Evolutionary conservation across 1,284 basidiomycete genomes (phyloP), one percentile per base, ranked within the genome.

Genomic region (Phlebopus sp.): DNA sequence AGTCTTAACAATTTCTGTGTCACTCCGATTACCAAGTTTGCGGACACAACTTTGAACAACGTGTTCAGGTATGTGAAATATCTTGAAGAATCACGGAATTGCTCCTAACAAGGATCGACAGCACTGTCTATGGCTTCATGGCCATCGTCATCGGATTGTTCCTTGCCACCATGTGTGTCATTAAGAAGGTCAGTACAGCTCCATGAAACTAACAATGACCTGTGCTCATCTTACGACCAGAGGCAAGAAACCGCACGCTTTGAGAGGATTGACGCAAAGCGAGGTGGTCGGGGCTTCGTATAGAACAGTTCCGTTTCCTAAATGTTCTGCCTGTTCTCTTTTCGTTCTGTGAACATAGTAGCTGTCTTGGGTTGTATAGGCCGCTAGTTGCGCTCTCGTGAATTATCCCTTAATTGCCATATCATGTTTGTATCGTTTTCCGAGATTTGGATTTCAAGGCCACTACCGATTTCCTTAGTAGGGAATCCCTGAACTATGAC

Each of bases 201-300:
- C 39, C 37, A 29, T 42, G 42, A 23, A 11, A 11, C 18, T 7
- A 41, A 32, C 50, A 4, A 37, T n/a, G 44, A 49, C 30, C 11
- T 39, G 21, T 56, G 45, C 48, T 59, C 46, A 52, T 48, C 27
- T 19, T 48, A 51, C 47, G 41, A 50, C 41, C 70, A 91, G 88
- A 78, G 89, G 56, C 71, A 84, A 61, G 85, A 91, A 67, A 75
- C 79, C 48, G 85, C 88, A 55, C 82, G 91, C 32, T 92, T 93
- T 77, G 83, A 80, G 73, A 85, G 76, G 70, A 93, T 93, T 56
- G 90, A 93, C 59, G 79, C 79, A 52, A 94, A 93, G 71, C 83
- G 87, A 55, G 90, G 89, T 52, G 87, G 87, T 46, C 73, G 75
- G 51, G 87, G 88, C 52, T 93, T 93, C 61, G 90, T 92, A 53